Evolutionary conservation across 345 rosid genomes (phyloP).

Genomic region (Hibiscus syriacus): DNA sequence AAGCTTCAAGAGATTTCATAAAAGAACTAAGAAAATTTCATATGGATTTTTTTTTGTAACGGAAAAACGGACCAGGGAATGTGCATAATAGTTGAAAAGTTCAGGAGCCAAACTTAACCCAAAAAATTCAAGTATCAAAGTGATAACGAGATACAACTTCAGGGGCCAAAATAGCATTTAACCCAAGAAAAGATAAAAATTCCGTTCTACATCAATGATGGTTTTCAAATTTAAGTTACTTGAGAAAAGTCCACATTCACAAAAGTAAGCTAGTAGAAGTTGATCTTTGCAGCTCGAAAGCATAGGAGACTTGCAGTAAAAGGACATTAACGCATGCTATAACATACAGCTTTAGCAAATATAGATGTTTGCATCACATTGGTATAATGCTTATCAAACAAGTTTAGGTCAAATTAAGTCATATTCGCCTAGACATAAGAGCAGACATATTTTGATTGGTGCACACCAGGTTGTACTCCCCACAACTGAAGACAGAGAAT

Average conservation of each 20-base stretch:
- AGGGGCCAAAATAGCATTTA: no score
- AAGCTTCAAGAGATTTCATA: no score
- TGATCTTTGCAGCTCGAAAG: not conserved
- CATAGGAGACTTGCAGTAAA: not conserved
- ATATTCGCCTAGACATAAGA: not conserved
- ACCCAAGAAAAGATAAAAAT: no score
- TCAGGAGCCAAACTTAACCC: no score
- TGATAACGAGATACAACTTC: no score
- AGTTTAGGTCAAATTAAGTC: not conserved
- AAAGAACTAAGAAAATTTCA: no score
- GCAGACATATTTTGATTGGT: not conserved
- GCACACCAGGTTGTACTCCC: constrained; percentile 34
- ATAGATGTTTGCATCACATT: not conserved
- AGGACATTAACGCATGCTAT: not conserved
- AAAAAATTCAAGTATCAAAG: no score
- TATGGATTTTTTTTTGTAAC: no score
- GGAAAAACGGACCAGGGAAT: no score
- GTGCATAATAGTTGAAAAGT: no score
- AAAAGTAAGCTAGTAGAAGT: constrained; percentile 4
- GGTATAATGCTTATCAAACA: not conserved
- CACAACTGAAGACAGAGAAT: constrained; percentile 87
- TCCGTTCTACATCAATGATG: not conserved
- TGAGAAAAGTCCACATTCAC: not conserved
- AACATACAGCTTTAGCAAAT: not conserved
- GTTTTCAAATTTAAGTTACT: not conserved